Evolutionary conservation across 495 filamentous ascomycete species (phyloP), one percentile per base, ranked within the genome.

Genomic region (Clavariopsis aquatica): DNA sequence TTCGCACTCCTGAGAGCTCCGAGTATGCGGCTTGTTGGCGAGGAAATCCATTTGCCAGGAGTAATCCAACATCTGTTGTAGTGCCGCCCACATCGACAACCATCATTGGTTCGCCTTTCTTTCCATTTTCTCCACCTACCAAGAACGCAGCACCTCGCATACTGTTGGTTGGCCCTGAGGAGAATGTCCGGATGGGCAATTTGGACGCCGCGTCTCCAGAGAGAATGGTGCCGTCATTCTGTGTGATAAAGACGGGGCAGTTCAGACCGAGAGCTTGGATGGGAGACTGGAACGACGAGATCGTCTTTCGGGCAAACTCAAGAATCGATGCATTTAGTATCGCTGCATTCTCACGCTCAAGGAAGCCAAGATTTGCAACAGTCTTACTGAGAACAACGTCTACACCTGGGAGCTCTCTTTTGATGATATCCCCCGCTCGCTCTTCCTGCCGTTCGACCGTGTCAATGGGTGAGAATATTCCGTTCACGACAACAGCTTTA

Each of bases 381-480:
- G 78, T 71, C 49, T 78, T 73, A 3, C 79, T 82, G 13, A 72
- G 63, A 1, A 79, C 79, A 12, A 83, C 75, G 67, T 85, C 78
- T 24, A 72, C 75, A 0, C 72, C 77, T 3, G 79, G 78, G 0
- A 84, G 69, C 57, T 81, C 79, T 6, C 70, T 56, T 31, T 71
- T 60, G 9, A 83, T 60, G 27, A 84, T 78, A 9, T 72, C 75
- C 0, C 75, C 75, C 0, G 78, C 81, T 10, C 76, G 69, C 64
- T 79, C 74, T 65, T 85, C 82, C 69, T 85, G 82, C 31, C 66
- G 65, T 57, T 79, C 75, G 17, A 75, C 45, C 1, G 75, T 77
- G 64, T 86, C 82, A 38, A 86, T 82, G 0, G 84, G 84, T 9
- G 80, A 79, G 68, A 84, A 87, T 57, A 85, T 76, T 4, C 84